Evolutionary conservation across 768 basidiomycete species (phyloP).

Genomic region (Suillus hirtellus): DNA sequence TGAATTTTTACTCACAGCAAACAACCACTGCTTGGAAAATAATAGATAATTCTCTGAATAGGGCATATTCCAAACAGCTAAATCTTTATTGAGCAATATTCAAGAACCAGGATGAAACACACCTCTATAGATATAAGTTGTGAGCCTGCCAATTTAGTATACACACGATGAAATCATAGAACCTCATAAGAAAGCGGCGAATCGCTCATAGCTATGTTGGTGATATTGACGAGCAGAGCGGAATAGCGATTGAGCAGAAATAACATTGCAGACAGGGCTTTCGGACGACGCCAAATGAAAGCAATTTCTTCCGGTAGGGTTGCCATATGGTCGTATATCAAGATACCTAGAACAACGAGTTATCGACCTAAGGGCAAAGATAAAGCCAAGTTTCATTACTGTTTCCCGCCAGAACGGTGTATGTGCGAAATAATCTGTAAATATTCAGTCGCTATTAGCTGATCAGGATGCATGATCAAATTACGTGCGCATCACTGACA

Average conservation of each 20-base stretch:
- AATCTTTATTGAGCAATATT: background rate
- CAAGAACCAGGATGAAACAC: background rate
- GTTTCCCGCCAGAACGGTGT: background rate
- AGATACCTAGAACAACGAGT: background rate
- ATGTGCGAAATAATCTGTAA: background rate
- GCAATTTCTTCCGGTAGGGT: background rate
- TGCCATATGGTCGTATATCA: background rate
- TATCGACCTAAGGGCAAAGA: background rate
- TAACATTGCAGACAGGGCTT: background rate
- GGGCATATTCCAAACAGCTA: background rate
- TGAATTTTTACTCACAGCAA: background rate
- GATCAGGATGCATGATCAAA: too few relatives aligned
- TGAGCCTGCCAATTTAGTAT: background rate
- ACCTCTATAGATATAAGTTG: conserved; percentile 1
- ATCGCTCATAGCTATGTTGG: accelerated
- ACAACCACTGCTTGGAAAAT: background rate
- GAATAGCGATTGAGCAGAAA: background rate
- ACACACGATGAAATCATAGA: background rate
- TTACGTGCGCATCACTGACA: too few relatives aligned
- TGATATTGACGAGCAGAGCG: background rate
- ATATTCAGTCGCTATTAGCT: too few relatives aligned
- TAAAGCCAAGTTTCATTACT: background rate
- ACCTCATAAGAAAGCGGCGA: background rate
- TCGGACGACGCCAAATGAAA: background rate
- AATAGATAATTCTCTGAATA: background rate